Evolutionary conservation across 441 rosid species (phyloP).

Genomic region (Biscutella laevigata): DNA sequence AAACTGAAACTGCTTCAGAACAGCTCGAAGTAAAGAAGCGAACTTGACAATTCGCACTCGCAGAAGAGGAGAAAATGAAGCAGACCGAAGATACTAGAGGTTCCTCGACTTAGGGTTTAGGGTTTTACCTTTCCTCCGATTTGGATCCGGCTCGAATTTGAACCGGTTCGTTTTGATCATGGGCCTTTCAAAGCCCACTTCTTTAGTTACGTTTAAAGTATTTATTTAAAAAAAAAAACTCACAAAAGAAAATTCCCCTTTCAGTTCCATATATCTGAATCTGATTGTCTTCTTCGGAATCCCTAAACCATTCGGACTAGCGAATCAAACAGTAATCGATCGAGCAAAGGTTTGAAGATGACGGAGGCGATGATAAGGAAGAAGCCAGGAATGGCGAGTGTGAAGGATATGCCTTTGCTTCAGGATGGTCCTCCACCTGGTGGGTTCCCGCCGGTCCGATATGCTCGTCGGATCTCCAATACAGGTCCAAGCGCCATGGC

Average conservation of each 20-base stretch:
- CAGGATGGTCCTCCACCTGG: constrained; percentile 99
- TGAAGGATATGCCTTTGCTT: constrained; percentile 88
- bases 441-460: constrained; percentile 80
- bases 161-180: background rate
- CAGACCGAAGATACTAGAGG: constrained; percentile 44
- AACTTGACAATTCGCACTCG: background rate
- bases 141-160: constrained; percentile 6
- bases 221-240: background rate
- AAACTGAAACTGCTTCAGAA: background rate
- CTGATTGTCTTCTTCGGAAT: background rate
- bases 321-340: constrained; percentile 1
- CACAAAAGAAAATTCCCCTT: background rate
- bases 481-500: constrained; percentile 90
- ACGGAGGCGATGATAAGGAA: constrained; percentile 92
- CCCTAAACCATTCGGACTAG: constrained; percentile 9
- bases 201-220: too few relatives aligned
- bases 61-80: background rate
- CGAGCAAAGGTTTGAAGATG: constrained; percentile 34
- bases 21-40: constrained; percentile 12
- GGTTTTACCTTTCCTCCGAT: constrained; percentile 37
- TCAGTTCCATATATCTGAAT: too few relatives aligned
- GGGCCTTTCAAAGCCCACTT: constrained; percentile 23
- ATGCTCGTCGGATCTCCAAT: constrained; percentile 86
- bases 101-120: constrained; percentile 30
- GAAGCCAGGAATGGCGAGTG: constrained; percentile 95